Base-by-base conservation (phyloP, 2,329 filamentous ascomycete species). In the Emergomyces orientalis region DNA sequence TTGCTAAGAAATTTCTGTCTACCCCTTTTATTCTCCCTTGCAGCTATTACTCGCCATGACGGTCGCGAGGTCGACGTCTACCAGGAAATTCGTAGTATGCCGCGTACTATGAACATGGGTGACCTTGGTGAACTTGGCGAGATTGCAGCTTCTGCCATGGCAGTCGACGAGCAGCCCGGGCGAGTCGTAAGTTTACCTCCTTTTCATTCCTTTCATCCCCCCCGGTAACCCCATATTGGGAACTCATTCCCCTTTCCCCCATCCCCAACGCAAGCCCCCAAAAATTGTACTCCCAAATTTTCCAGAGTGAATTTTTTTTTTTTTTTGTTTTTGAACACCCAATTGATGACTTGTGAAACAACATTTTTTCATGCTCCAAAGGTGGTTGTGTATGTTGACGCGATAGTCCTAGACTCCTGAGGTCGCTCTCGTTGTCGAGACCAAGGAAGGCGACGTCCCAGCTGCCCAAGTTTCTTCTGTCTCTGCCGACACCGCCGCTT, bases 371-470 rank as follows among this genome's bases (percentile, higher is more conserved):
- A 7, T n/a, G 17, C 37, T 32, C 13, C 51, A 19, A 55, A 55
- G 51, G 51, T 55, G 30, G 51, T 55, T 55, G 51, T 55, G 51
- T 55, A 34, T 55, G 30, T 55, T 55, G 51, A 55, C 51, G 51
- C 51, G 14, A 37, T 55, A 32, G 51, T 55, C 51, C n/a, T 55
- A 55, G 27, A 51, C 47, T 30, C 47, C 25, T 51, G 22, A 27
- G 22, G 25, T 6, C 25, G 47, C 11, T 1, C 25, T 13, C 47
- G 47, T 25, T 11, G 25, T 51, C 25, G 25, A 30, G 4, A 27
- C 47, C 47, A 27, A 27, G 22, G 4, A 51, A n/a, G 45, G 25
- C 11, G 45, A 27, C 3, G 1, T 22, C 22, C n/a, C 22, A 11
- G 2, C 13, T 11, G 11, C 9, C 27, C 27, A n/a, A 19, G 51